These are phyloP conservation scores for Triglochin maritima DNA, from an alignment of 106 monocot species.

Conservation along the genomic window DNA sequence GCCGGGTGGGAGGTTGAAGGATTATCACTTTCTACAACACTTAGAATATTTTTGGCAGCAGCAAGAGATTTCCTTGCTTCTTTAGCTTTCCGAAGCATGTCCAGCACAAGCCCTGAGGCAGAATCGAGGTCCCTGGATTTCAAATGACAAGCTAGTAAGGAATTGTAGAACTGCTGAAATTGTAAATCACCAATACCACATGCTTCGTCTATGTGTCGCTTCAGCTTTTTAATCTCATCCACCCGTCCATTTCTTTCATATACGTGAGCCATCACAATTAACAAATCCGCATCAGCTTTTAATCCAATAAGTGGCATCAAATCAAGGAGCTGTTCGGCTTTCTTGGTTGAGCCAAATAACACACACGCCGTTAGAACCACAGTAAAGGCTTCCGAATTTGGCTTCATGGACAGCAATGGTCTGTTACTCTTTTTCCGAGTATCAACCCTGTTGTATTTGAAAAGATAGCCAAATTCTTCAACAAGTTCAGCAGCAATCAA, in stretches of 20 bases:
- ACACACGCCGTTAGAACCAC: slow-evolving; percentile 52
- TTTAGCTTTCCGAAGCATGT: slow-evolving; percentile 69
- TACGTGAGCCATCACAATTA: slow-evolving; percentile 70
- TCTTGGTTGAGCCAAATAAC: slow-evolving; percentile 54
- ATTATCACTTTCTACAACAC: slow-evolving; percentile 31
- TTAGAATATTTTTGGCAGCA: slow-evolving; percentile 50
- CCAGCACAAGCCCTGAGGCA: slow-evolving; percentile 54
- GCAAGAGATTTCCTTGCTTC: slow-evolving; percentile 61
- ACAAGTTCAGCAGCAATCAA: slow-evolving; percentile 76
- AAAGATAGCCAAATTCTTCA: slow-evolving; percentile 60
- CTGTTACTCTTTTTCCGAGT: slow-evolving; percentile 64
- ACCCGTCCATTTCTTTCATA: slow-evolving; percentile 74
- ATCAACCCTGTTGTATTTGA: slow-evolving; percentile 73
- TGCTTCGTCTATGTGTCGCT: slow-evolving; percentile 52
- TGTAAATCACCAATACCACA: slow-evolving; percentile 39
- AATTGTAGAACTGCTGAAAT: slow-evolving; percentile 69
- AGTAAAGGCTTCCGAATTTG: slow-evolving; percentile 47
- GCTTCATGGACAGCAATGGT: slow-evolving; percentile 60
- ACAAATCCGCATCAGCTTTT: slow-evolving; percentile 41
- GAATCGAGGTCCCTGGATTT: slow-evolving; percentile 65
- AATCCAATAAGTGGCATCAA: slow-evolving; percentile 70
- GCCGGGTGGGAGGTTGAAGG: slow-evolving; percentile 3
- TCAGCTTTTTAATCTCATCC: slow-evolving; percentile 67
- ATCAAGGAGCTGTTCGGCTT: slow-evolving; percentile 76
- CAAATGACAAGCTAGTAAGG: slow-evolving; percentile 74